Evolutionary conservation across 805 yeast genomes (phyloP), one percentile per base, ranked within the genome.

Genomic region (Barnettozyma sucrosica): DNA sequence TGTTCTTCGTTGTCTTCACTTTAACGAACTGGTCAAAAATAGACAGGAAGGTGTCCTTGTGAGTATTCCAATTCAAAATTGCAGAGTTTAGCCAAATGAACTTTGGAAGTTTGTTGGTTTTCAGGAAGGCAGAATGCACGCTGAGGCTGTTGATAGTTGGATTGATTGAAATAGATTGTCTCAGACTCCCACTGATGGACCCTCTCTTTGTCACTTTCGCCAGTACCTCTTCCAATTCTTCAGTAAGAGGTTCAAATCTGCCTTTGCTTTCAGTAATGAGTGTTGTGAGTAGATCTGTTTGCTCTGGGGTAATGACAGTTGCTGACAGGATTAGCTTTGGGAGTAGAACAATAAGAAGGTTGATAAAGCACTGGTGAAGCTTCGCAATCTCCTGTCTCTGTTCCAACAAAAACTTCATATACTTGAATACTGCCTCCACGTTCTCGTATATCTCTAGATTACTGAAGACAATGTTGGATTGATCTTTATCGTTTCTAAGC

Each of bases 11-110:
- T 5, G 61, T 55, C 30, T 59, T 64, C 24, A 59, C 61, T 25
- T 63, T 65, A 3, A 69, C 58, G n/a, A 64, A 58, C 16, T 64
- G 56, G 8, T 65, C 65, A 28, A 71, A 70, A 0, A 64, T 50
- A 0, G 56, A 28, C 11, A 70, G 45, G 45, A 69, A 69, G 20
- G 61, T 62, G 2, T 59, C 33, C 24, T 57, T 55, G 25, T 59
- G 58, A 0, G 66, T 54, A 14, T 57, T 56, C 72, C 72, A 71
- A n/a, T 63, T 61, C 30, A 58, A 50, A 2, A 71, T 59, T 14
- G 65, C 63, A 32, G 61, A 59, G 47, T 68, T 68, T 20, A 70
- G 55, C 75, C 75, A 70, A 4, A 70, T 55, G 36, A 53, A 49
- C 44, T 53, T 56, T 18, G 63, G 53, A 0, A 54, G 43, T 36